Evolutionary conservation across 208 protist species (phyloP), one percentile per base, ranked within the genome.

Genomic region (Trypanosoma melophagium): DNA sequence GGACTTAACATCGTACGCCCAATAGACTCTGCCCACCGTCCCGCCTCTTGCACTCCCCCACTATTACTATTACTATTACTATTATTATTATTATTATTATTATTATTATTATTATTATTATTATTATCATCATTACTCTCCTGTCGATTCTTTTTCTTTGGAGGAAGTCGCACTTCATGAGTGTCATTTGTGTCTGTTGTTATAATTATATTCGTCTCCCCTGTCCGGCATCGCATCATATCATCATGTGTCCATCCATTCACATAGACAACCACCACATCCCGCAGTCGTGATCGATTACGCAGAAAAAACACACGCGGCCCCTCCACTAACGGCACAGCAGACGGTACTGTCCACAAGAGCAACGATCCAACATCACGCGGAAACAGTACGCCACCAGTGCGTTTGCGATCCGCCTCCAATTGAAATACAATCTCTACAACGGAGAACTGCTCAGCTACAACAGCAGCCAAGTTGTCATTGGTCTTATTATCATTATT

Each of bases 231-330:
- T 60, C 76, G 78, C 66, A 90, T 76, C 75, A 94, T 83, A 62
- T 83, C 74, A 51, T 90, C 82, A 66, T 88, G 84, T 24, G 84
- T 87, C 84, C 81, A 90, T 12, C 87, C 87, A 53, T 93, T 87
- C 24, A 93, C 82, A 59, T 90, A 95, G 16, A 95, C 54, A 9
- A 92, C 67, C n/a, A 91, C 73, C 25, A 86, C 75, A 72, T 92
- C 83, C 12, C 85, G 77, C 42, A 95, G 44, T 12, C 56, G 76
- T 4, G 84, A 92, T 60, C 87, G 89, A 63, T 92, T 93, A 59
- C 77, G 79, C 52, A 95, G 60, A 47, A 90, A 89, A 69, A 92
- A 92, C 24, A 86, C 70, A 19, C 73, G 62, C 28, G 90, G 90
- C 13, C 77, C 79, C 60, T 95, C 87, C 55, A 93, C 77, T 17